Conservation (phyloP, 352 stramenopile genomes). For the Pythium vanterpoolii region DNA sequence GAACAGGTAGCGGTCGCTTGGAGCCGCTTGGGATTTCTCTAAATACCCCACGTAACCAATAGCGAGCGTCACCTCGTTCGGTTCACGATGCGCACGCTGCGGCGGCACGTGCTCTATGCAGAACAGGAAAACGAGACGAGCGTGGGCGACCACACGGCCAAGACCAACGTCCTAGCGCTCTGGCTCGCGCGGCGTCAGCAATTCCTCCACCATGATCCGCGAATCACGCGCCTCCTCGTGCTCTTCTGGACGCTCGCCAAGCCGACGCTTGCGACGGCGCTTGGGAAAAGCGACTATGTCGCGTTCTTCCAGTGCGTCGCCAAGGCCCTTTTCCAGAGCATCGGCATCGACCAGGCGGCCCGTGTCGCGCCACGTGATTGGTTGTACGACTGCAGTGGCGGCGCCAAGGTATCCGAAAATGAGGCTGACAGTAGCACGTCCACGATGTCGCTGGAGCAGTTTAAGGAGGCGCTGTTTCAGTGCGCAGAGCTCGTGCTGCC, state of each 20-base stretch:
- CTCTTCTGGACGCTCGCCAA: conserved; percentile 70
- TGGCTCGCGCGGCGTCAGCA: conserved; percentile 49
- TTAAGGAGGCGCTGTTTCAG: conserved; percentile 59
- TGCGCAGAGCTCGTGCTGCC: conserved; percentile 59
- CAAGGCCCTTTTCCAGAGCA: conserved; percentile 51
- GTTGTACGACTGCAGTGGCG: conserved; percentile 52
- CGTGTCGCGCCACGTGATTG: conserved; percentile 52
- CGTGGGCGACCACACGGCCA: conserved; percentile 45
- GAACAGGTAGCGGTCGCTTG: too few relatives aligned
- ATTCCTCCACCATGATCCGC: conserved; percentile 23
- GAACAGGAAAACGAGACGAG: conserved; percentile 57
- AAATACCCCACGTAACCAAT: too few relatives aligned
- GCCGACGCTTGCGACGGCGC: conserved; percentile 2
- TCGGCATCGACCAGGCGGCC: conserved; percentile 34
- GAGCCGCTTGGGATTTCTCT: too few relatives aligned
- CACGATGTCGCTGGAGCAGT: conserved; percentile 38
- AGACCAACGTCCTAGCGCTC: conserved; percentile 43
- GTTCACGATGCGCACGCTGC: too few relatives aligned
- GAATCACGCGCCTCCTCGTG: conserved; percentile 30
- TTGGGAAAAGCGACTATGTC: conserved; percentile 36
- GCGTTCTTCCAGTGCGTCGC: conserved; percentile 60
- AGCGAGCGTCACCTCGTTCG: too few relatives aligned
- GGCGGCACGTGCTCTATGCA: conserved; percentile 60
- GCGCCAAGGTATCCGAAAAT: background rate
- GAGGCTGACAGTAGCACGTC: conserved; percentile 8